Percentiles rank a stretch among this genome's conserved stretches.
phyloP scores from a whole-genome alignment of 2,329 filamentous ascomycete genomes.

The Metarhizium robertsii region DNA sequence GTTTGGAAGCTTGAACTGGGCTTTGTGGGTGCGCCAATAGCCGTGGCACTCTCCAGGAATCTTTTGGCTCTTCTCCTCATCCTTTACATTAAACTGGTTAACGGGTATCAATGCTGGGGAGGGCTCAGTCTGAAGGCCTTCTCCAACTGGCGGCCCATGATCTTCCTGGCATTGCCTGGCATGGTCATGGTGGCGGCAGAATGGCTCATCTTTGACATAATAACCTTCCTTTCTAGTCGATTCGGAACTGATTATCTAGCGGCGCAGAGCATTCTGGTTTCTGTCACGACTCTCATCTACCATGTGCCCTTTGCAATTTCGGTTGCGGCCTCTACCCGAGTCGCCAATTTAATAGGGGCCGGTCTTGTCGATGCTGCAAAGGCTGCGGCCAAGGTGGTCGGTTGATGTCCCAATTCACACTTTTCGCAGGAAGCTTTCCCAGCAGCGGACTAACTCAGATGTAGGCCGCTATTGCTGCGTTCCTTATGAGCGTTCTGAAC shows the following conservation, averaged over 20 bases:
- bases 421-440: too few species aligned
- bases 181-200: slow-evolving; percentile 89
- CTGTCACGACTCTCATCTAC: slow-evolving; percentile 68
- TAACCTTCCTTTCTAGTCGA: slow-evolving; percentile 68
- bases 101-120: slow-evolving; percentile 69
- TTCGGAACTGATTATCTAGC: slow-evolving; percentile 70
- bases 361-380: slow-evolving; percentile 68
- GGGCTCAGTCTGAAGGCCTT: slow-evolving; percentile 61
- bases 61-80: slow-evolving; percentile 64
- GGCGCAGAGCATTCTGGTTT: slow-evolving; percentile 74
- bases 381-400: slow-evolving; percentile 62
- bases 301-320: slow-evolving; percentile 83
- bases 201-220: slow-evolving; percentile 79
- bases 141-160: slow-evolving; percentile 67
- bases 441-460: neutral
- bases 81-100: slow-evolving; percentile 61
- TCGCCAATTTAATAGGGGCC: slow-evolving; percentile 84
- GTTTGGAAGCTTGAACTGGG: slow-evolving; percentile 49
- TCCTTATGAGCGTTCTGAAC: slow-evolving; percentile 66
- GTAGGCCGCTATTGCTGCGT: slow-evolving; percentile 48
- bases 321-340: slow-evolving; percentile 77
- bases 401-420: slow-evolving; percentile 7
- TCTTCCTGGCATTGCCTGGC: slow-evolving; percentile 74
- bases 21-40: slow-evolving; percentile 68
- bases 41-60: slow-evolving; percentile 66